phyloP scores from a whole-genome alignment of 306 rosid species.

The Crotalaria pallida region DNA sequence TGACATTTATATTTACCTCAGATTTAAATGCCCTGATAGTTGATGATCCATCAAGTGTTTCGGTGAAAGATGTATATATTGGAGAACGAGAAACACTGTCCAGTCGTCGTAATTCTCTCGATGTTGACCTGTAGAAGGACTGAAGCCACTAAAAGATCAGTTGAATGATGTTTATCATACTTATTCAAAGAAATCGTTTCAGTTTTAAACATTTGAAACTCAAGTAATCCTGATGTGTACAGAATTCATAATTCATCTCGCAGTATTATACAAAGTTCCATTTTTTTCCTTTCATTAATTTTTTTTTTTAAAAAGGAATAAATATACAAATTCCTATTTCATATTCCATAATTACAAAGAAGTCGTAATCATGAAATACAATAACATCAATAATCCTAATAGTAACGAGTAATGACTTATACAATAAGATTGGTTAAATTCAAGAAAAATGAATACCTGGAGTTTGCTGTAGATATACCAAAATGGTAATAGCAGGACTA shows the following conservation, averaged over 20 bases:
- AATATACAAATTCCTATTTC: not conserved
- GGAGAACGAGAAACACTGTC: conserved; percentile 99
- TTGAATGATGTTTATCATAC: conserved; percentile 10
- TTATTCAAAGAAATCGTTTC: not conserved
- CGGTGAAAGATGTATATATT: conserved; percentile 86
- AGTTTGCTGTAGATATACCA: conserved; percentile 91
- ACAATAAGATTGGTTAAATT: conserved; percentile 2
- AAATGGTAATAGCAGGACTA: conserved; percentile 82
- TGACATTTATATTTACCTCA: conserved; percentile 46
- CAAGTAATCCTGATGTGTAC: not conserved
- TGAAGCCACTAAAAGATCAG: conserved; percentile 31
- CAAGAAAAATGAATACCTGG: conserved; percentile 53
- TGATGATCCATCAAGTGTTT: conserved; percentile 88
- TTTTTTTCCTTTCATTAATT: too few relatives aligned
- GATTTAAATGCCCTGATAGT: conserved; percentile 86
- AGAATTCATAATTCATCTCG: not conserved
- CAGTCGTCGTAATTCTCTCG: conserved; percentile 84
- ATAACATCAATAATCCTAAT: conserved; percentile 9
- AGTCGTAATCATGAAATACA: conserved; percentile 4
- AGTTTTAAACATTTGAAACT: conserved; percentile 13
- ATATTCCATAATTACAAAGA: not conserved
- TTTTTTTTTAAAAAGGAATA: too few relatives aligned
- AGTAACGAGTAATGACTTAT: not conserved
- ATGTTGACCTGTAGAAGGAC: conserved; percentile 95
- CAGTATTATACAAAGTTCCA: not conserved